These are phyloP conservation scores for Coffea eugenioides DNA, from an alignment of 257 asterid species.

Conservation along the genomic window DNA sequence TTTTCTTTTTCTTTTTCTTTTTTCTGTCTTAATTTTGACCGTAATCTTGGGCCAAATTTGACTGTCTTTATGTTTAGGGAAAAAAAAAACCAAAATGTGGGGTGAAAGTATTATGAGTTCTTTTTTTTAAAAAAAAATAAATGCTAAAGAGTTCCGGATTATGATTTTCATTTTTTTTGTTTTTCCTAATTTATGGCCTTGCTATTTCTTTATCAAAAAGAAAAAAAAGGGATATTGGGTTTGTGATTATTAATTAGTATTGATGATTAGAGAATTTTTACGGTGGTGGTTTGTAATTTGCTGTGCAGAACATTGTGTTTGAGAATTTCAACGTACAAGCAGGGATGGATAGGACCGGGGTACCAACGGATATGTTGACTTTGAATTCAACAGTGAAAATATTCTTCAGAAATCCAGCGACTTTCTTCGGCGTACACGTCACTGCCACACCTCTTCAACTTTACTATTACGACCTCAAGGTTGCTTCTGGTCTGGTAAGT, in stretches of 20 bases:
- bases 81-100: not conserved
- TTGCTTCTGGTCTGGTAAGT: conserved; percentile 75
- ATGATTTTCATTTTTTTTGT: not conserved
- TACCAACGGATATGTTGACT: conserved; percentile 88
- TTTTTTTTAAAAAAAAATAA: not conserved
- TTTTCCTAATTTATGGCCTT: not conserved
- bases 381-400: conserved; percentile 87
- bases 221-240: too few species aligned
- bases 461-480: conserved; percentile 57
- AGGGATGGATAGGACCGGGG: conserved; percentile 79
- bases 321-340: conserved; percentile 83
- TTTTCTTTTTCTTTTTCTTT: too few species aligned
- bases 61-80: not conserved
- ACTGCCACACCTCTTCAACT: conserved; percentile 70
- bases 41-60: not conserved
- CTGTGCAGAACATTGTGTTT: conserved; percentile 56
- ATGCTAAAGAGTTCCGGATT: not conserved
- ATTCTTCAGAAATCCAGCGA: conserved; percentile 67
- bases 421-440: conserved; percentile 89
- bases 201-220: too few species aligned
- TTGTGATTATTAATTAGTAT: too few species aligned
- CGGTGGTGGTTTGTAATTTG: not conserved
- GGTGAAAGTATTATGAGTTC: not conserved
- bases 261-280: not conserved
- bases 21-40: not conserved